Conservation (phyloP, 257 asterid genomes). For the Solanum bulbocastanum region DNA sequence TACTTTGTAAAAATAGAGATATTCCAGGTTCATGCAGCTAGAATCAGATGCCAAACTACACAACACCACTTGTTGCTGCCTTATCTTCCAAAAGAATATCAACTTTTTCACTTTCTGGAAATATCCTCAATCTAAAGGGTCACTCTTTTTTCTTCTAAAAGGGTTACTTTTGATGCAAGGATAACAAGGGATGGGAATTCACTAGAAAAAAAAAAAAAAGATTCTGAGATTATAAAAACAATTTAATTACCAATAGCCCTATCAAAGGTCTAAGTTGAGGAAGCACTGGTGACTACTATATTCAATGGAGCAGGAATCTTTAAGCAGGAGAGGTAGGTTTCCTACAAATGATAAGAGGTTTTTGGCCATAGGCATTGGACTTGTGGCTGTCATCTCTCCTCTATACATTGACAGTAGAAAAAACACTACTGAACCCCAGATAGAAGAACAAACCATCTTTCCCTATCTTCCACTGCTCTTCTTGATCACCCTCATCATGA, state of each 20-base stretch:
- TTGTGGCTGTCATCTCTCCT: constrained; percentile 44
- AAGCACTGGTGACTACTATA: background rate
- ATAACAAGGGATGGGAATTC: background rate
- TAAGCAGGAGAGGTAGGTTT: constrained; percentile 11
- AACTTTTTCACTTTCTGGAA: background rate
- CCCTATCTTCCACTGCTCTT: constrained; percentile 33
- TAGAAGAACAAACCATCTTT: constrained; percentile 27
- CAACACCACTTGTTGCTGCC: constrained; percentile 14
- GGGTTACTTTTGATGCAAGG: background rate
- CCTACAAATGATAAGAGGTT: constrained; percentile 32
- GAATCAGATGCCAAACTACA: constrained; percentile 41
- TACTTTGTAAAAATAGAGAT: background rate
- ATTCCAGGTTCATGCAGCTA: constrained; percentile 9
- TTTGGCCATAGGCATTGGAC: constrained; percentile 33
- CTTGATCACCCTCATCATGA: constrained; percentile 17
- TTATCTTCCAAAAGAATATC: background rate
- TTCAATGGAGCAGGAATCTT: constrained; percentile 24
- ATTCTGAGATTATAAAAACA: background rate
- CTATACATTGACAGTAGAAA: constrained; percentile 33
- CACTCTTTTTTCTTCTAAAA: background rate
- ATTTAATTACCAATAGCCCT: background rate
- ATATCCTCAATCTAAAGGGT: background rate
- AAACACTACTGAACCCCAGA: constrained; percentile 19
- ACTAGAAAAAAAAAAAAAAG: background rate
- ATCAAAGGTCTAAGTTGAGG: background rate